Evolutionary conservation across 2,329 filamentous ascomycete genomes (phyloP).

Genomic region (Huntiella bhutanensis): DNA sequence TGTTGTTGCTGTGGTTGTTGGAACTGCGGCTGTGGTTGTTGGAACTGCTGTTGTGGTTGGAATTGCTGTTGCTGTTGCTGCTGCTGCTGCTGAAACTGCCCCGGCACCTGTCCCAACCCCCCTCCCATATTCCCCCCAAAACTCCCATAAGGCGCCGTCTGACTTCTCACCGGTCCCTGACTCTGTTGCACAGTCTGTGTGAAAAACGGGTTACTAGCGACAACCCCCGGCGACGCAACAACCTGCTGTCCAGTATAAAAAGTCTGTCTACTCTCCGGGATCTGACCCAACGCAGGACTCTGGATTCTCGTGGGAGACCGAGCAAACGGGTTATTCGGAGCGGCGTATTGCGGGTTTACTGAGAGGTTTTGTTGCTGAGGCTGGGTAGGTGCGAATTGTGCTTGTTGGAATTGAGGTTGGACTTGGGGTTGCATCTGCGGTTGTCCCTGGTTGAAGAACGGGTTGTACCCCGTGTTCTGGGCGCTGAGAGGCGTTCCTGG

Average conservation of each 20-base stretch:
- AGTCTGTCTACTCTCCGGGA: constrained; percentile 30
- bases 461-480: constrained; percentile 9
- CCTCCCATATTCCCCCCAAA: no score
- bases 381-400: constrained; percentile 7
- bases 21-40: constrained; percentile 10
- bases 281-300: constrained; percentile 29
- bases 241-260: constrained; percentile 18
- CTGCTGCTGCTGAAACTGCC: constrained; percentile 10
- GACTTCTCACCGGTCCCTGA: no score
- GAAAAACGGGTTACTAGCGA: constrained; percentile 21
- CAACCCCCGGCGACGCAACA: constrained; percentile 1
- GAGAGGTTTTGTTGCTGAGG: constrained; percentile 20
- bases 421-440: constrained; percentile 21
- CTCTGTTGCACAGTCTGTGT: constrained; percentile 1
- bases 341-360: constrained; percentile 22
- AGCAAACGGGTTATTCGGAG: constrained; percentile 28
- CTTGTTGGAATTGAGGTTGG: constrained; percentile 5
- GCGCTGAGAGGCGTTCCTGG: constrained; percentile 6
- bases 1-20: constrained; percentile 13
- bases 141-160: no score
- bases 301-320: constrained; percentile 32
- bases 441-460: constrained; percentile 5
- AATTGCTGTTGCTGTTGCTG: constrained; percentile 11
- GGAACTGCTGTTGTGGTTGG: neutral
- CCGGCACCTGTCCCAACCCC: no score